Evolutionary conservation across 2,329 filamentous ascomycete genomes (phyloP).

Genomic region (Domatiomyces globalis): DNA sequence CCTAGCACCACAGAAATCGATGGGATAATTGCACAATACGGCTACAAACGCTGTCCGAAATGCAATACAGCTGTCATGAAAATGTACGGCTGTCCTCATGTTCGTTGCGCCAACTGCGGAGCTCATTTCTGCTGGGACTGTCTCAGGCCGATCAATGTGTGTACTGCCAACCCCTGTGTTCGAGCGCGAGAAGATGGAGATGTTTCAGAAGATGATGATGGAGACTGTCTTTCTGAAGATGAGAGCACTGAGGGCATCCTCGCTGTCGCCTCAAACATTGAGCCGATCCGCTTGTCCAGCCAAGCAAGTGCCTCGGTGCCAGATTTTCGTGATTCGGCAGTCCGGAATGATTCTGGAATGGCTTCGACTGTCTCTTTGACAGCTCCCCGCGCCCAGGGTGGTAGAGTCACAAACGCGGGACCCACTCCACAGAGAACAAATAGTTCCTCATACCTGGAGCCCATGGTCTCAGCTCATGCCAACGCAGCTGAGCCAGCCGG

Average conservation of each 20-base stretch:
- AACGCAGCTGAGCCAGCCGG: neutral
- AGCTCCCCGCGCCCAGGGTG: neutral
- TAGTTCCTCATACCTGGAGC: neutral
- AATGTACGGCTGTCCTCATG: constrained; percentile 37
- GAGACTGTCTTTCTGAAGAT: no score
- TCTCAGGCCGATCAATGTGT: constrained; percentile 22
- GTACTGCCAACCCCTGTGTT: constrained; percentile 13
- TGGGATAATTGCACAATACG: constrained; percentile 28
- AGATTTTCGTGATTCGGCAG: no score
- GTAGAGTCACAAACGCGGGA: neutral
- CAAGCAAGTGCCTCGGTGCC: no score
- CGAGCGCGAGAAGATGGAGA: constrained; percentile 8
- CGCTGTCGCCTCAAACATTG: no score
- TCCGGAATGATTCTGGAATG: no score
- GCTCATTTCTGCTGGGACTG: constrained; percentile 39
- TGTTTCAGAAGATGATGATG: constrained; percentile 10
- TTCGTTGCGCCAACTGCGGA: constrained; percentile 34
- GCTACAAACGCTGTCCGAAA: constrained; percentile 38
- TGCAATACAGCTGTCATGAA: constrained; percentile 34
- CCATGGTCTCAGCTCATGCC: neutral
- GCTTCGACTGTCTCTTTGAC: constrained; percentile 1
- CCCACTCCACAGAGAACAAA: neutral
- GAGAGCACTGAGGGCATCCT: no score
- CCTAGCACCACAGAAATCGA: constrained; percentile 25
- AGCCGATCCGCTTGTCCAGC: no score